Evolutionary conservation across 192 early-diverging fungal species (phyloP).

Genomic region (Coemansia sp.): DNA sequence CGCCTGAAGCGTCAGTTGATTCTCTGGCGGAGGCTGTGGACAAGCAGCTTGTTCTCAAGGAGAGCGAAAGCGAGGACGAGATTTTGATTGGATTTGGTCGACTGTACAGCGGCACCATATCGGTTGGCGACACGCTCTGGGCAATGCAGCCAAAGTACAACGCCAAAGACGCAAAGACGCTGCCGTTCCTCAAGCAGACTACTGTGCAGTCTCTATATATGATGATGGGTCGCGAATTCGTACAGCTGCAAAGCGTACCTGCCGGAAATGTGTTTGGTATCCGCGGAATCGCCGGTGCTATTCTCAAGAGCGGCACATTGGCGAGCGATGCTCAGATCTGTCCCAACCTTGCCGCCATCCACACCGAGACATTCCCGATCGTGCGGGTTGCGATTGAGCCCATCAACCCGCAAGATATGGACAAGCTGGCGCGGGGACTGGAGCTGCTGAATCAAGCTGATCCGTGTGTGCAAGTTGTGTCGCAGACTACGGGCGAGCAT

Average conservation of each 20-base stretch:
- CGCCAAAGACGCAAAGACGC: slow-evolving; percentile 56
- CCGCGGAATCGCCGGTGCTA: slow-evolving; percentile 77
- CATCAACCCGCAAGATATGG: slow-evolving; percentile 84
- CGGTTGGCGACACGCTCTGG: slow-evolving; percentile 81
- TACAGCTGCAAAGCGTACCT: slow-evolving; percentile 75
- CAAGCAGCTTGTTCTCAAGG: slow-evolving; percentile 36
- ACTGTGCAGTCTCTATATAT: slow-evolving; percentile 80
- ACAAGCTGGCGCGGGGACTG: slow-evolving; percentile 80
- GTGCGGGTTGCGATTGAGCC: slow-evolving; percentile 96
- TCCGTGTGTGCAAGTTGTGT: slow-evolving; percentile 86
- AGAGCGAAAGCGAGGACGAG: slow-evolving; percentile 54
- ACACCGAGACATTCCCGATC: slow-evolving; percentile 74
- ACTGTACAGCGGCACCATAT: slow-evolving; percentile 88
- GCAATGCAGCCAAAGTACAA: slow-evolving; percentile 95
- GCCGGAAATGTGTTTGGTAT: slow-evolving; percentile 98
- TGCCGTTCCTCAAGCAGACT: slow-evolving; percentile 66
- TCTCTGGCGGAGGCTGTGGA: slow-evolving; percentile 30
- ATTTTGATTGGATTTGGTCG: slow-evolving; percentile 88
- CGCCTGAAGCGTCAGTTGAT: slow-evolving; percentile 14
- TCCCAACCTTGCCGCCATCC: slow-evolving; percentile 69
- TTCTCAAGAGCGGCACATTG: slow-evolving; percentile 95
- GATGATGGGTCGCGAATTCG: slow-evolving; percentile 96
- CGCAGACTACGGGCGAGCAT: slow-evolving; percentile 95
- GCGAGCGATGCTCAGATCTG: slow-evolving; percentile 66
- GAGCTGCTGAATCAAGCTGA: slow-evolving; percentile 92